phyloP scores from a whole-genome alignment of 176 grass and related monocot species.

The Triticum timopheevii region DNA sequence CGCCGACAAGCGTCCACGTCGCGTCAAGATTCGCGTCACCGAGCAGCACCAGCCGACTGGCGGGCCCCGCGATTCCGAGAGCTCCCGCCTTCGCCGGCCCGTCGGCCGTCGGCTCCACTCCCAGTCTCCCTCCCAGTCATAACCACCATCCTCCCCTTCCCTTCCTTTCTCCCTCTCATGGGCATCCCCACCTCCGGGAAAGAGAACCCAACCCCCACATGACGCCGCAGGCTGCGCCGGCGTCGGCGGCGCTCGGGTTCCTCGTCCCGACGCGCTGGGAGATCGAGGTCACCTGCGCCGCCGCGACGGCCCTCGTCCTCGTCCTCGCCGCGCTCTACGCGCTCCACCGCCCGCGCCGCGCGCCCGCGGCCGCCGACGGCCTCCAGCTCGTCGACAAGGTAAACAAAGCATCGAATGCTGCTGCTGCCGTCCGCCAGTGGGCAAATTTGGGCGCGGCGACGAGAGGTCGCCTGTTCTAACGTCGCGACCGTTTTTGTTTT shows the following conservation, averaged over 20 bases:
- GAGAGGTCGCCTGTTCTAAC: not conserved
- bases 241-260: constrained; percentile 27
- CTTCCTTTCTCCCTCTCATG: not conserved
- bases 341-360: constrained; percentile 30
- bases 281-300: constrained; percentile 75
- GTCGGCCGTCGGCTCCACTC: too few relatives aligned
- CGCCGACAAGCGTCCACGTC: too few relatives aligned
- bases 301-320: constrained; percentile 35
- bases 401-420: not conserved
- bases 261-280: constrained; percentile 80
- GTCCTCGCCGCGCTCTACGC: constrained; percentile 52
- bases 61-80: too few relatives aligned
- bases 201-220: constrained; percentile 29
- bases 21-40: too few relatives aligned
- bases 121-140: not conserved
- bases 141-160: constrained; percentile 24
- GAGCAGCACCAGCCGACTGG: too few relatives aligned
- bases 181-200: constrained; percentile 6
- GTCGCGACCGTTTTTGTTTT: not conserved
- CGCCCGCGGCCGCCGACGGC: not conserved
- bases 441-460: too few relatives aligned
- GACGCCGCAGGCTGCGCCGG: constrained; percentile 10
- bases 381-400: constrained; percentile 46
- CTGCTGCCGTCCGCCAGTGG: too few relatives aligned
- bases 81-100: too few relatives aligned